Base-by-base conservation (phyloP, 345 rosid species). In the Arabidopsis suecica region DNA sequence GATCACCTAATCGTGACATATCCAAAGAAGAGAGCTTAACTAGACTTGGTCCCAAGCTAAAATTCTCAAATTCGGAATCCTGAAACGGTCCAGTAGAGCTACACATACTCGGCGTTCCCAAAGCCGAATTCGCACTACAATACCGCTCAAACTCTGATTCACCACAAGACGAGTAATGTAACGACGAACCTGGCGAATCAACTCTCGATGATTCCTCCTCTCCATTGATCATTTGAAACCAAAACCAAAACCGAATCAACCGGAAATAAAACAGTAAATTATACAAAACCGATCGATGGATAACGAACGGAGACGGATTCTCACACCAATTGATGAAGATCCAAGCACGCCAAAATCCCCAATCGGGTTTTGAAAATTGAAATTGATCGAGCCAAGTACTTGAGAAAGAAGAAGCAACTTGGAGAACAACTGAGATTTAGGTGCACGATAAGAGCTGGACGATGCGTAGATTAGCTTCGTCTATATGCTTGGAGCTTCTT, bases 111-210 rank as follows among this genome's bases (percentile, higher is more conserved):
- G 95, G 97, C 4, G 97, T 92, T 40, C 91, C 96, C 74, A 88
- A 69, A 6, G 81, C 91, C 71, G 96, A 94, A 81, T 88, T 89
- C 5, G 95, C 96, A 68, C 95, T 94, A 73, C 88, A 87, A 48
- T 94, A 94, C 6, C 90, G 83, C 65, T 90, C 96, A 49, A 86
- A 84, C 66, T 91, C 97, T 12, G 95, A 89, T 67, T 90, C 98
- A 32, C 89, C 97, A 18, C 95, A 90, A 1, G 97, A 88, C 16
- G 98, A 88, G 76, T 87, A 86, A 69, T 82, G 88, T 71, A 96
- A 86, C n/a, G 84, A 80, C 12, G 84, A 76, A 23, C 64, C 73
- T 0, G 88, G 82, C 5, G 92, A 85, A 73, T 78, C 72, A 65
- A 70, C 66, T 47, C 72, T 38, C 60, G 84, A 73, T 69, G 83